phyloP scores from a whole-genome alignment of 2,329 filamentous ascomycete species.

The Ascochyta lentis region DNA sequence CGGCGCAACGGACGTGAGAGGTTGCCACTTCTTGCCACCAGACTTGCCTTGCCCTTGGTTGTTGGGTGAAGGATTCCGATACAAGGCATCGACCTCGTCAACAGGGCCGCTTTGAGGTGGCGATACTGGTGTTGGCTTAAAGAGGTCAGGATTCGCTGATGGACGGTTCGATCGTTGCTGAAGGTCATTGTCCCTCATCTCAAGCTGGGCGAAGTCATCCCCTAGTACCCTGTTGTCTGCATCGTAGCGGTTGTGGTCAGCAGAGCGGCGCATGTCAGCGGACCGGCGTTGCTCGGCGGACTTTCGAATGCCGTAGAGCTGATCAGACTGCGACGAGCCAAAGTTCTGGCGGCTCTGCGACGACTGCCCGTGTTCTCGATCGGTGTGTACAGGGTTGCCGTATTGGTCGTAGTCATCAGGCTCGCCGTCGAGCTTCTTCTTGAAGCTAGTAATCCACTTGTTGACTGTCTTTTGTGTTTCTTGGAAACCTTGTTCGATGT shows the following conservation, averaged over 20 bases:
- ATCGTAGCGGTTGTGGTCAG: conserved; percentile 91
- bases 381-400: conserved; percentile 47
- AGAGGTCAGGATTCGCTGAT: conserved; percentile 77
- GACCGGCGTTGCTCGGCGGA: conserved; percentile 65
- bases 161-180: conserved; percentile 66
- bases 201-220: conserved; percentile 80
- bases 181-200: conserved; percentile 68
- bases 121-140: conserved; percentile 69
- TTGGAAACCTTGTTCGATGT: conserved; percentile 89
- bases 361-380: conserved; percentile 18
- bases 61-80: conserved; percentile 59
- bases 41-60: conserved; percentile 41
- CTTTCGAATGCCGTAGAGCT: conserved; percentile 50
- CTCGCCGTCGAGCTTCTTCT: conserved; percentile 92
- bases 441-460: conserved; percentile 87
- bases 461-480: conserved; percentile 95
- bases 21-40: conserved; percentile 97
- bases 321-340: conserved; percentile 49
- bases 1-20: conserved; percentile 83
- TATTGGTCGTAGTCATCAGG: conserved; percentile 69
- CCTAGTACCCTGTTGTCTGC: conserved; percentile 88
- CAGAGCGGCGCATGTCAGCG: conserved; percentile 75
- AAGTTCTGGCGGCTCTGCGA: conserved; percentile 49
- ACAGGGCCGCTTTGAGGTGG: conserved; percentile 66
- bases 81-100: conserved; percentile 80